Evolutionary conservation across 768 basidiomycete species (phyloP), one percentile per base, ranked within the genome.

Genomic region (Clathrus columnatus): DNA sequence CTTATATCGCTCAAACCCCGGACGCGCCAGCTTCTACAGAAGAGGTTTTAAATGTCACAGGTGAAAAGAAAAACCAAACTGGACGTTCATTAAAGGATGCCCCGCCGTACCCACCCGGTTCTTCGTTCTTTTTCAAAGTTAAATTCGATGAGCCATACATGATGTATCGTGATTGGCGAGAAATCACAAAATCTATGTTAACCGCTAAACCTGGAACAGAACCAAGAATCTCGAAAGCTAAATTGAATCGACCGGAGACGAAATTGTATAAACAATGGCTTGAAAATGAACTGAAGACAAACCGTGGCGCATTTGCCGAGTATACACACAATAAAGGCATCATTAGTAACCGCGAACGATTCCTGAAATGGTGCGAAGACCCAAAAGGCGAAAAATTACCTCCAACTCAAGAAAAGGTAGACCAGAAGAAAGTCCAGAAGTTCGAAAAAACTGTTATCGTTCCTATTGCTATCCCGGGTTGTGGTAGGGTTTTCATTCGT

Each of bases 111-210:
- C 67, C 75, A 0, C 69, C 83, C 0, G 90, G 86, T 27, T 82
- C 87, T 1, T 85, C 91, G 0, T 95, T 97, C 76, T 97, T 99
- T 78, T 98, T 96, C 83, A 99, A 99, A 67, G 78, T 98, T 72
- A 99, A 99, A 67, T 98, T 97, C 68, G 93, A 98, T 68, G 91
- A 98, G 65, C 95, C 95, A 2, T 99, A 99, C 67, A 84, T 97
- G 79, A 94, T 95, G 83, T 98, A 96, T 70, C 85, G 96, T 54
- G 90, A 94, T 66, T 98, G 93, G 92, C 79, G 95, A 54, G 95
- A 98, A 69, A 76, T 94, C 51, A 97, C 96, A 5, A 89, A 90
- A 66, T 69, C 67, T 10, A 73, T 95, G n/a, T 73, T 93, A 7
- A 63, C 71, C 6, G 60, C 70, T 44, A 69, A 73, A 42, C 68